A percentile compares a stretch with the other conserved stretches of the same genome.
Evolutionary conservation across 129 eudicot species (phyloP).

Genomic region (Flaveria sonorensis): DNA sequence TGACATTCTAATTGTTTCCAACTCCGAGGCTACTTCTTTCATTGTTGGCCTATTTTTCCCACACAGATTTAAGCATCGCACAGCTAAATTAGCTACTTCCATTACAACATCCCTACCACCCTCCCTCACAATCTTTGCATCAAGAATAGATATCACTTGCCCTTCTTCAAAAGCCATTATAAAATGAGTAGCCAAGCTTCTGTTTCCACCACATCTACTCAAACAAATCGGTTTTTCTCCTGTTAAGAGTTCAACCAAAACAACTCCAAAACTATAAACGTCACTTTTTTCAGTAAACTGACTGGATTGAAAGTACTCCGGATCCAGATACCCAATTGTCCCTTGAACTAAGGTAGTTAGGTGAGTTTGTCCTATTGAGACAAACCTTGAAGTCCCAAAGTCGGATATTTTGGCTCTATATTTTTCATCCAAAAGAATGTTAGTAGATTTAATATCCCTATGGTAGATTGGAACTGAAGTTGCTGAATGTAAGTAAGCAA

Average conservation of each 20-base stretch:
- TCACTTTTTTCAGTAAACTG: slow-evolving; percentile 44
- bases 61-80: slow-evolving; percentile 37
- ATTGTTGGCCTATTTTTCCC: slow-evolving; percentile 47
- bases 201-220: slow-evolving; percentile 26
- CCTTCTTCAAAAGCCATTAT: slow-evolving; percentile 27
- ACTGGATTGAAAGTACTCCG: slow-evolving; percentile 45
- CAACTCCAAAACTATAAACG: slow-evolving; percentile 51
- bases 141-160: slow-evolving; percentile 26
- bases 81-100: slow-evolving; percentile 31
- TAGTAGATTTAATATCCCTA: slow-evolving; percentile 43
- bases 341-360: slow-evolving; percentile 46
- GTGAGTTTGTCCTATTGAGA: slow-evolving; percentile 43
- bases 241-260: slow-evolving; percentile 42
- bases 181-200: slow-evolving; percentile 40
- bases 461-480: slow-evolving; percentile 42
- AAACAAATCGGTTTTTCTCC: slow-evolving; percentile 31
- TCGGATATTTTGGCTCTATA: slow-evolving; percentile 45
- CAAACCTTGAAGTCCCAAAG: slow-evolving; percentile 46
- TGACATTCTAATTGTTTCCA: slow-evolving; percentile 36
- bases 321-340: slow-evolving; percentile 48
- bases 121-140: slow-evolving; percentile 26
- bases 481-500: slow-evolving; percentile 47
- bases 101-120: slow-evolving; percentile 15
- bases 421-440: slow-evolving; percentile 45
- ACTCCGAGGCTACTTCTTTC: slow-evolving; percentile 41